Percentiles rank a stretch among this genome's conserved stretches.
These are phyloP conservation scores for Talaromyces sp. DNA, from an alignment of 2,329 filamentous ascomycete species.

Conservation along the genomic window DNA sequence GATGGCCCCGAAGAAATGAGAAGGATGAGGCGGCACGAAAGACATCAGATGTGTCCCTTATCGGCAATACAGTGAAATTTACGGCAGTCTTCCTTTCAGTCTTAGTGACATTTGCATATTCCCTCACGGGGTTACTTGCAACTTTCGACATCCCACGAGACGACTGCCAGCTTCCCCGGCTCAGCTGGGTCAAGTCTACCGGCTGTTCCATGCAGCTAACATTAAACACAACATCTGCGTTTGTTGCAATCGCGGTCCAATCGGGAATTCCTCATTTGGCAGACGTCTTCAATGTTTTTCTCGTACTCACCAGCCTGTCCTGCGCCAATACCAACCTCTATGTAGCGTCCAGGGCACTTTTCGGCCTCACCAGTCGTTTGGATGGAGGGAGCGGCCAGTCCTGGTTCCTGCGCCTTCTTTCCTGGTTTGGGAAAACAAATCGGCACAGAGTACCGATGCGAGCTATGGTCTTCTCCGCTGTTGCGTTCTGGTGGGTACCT, in stretches of 20 bases:
- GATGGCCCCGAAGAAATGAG: conserved; percentile 8
- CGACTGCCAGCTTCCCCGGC: conserved; percentile 15
- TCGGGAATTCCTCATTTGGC: conserved; percentile 17
- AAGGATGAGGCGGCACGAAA: conserved; percentile 9
- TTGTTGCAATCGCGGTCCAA: conserved; percentile 18
- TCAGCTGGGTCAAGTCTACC: conserved; percentile 13
- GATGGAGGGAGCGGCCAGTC: conserved; percentile 11
- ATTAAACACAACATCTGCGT: conserved; percentile 14
- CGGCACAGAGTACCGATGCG: conserved; percentile 28
- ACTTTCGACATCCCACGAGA: conserved; percentile 21
- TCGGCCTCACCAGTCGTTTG: conserved; percentile 21
- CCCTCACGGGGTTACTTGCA: conserved; percentile 19
- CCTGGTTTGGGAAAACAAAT: conserved; percentile 22
- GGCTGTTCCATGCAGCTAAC: background rate
- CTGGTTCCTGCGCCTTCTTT: conserved; percentile 15
- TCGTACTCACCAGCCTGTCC: conserved; percentile 26
- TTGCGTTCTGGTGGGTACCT: conserved; percentile 38
- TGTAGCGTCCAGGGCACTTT: conserved; percentile 28
- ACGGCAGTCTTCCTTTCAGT: conserved; percentile 26
- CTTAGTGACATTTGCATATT: conserved; percentile 21
- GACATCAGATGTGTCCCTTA: background rate
- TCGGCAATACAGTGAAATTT: conserved; percentile 17
- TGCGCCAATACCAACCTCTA: conserved; percentile 30
- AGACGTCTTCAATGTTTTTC: conserved; percentile 21
- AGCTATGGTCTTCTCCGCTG: conserved; percentile 33